Conservation (phyloP, 345 rosid genomes). For the Bruguiera parviflora region DNA sequence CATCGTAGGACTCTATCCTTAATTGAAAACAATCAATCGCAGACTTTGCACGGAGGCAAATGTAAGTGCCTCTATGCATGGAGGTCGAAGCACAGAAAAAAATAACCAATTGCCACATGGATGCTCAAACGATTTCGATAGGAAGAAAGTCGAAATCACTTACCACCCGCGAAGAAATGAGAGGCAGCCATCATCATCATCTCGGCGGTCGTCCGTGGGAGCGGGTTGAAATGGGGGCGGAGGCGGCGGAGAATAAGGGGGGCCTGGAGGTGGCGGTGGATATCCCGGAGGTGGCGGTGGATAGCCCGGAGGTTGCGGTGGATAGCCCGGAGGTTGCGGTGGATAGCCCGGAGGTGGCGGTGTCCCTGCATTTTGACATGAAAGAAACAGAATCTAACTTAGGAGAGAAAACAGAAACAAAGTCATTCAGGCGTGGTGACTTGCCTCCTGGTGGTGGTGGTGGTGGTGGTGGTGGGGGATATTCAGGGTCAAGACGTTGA, state of each 20-base stretch:
- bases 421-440: not conserved
- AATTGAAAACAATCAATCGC: no score
- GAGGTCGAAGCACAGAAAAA: no score
- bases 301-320: not conserved
- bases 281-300: not conserved
- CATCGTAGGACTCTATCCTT: no score
- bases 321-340: conserved; percentile 13
- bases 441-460: not conserved
- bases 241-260: not conserved
- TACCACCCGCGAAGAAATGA: not conserved
- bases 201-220: not conserved
- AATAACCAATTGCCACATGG: no score
- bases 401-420: no score
- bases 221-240: not conserved
- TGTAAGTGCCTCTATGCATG: no score
- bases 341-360: conserved; percentile 1
- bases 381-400: conserved; percentile 2
- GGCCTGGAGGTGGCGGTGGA: not conserved
- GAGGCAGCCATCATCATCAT: not conserved
- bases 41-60: no score
- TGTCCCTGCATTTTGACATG: not conserved
- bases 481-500: not conserved
- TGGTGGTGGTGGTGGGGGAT: not conserved
- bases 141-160: no score
- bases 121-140: no score